Evolutionary conservation across 2,329 filamentous ascomycete species (phyloP).

Genomic region (Cercospora zeae-maydis): DNA sequence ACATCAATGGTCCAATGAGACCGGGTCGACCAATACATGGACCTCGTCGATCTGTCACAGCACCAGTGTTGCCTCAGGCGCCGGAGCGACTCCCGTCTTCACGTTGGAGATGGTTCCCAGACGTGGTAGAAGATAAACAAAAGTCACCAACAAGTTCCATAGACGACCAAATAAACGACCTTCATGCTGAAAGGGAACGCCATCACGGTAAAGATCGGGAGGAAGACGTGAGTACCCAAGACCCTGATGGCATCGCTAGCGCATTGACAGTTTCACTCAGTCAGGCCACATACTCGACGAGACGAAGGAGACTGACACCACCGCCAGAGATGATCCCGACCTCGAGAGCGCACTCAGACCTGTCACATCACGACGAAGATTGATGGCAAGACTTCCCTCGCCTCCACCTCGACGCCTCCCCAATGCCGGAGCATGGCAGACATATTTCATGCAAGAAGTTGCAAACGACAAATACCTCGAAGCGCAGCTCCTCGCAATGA

Average conservation of each 20-base stretch:
- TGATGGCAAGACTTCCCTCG: not conserved
- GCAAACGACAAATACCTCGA: conserved; percentile 27
- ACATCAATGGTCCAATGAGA: conserved; percentile 13
- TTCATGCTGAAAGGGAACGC: not conserved
- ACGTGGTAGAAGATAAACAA: conserved; percentile 6
- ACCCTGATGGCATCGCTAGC: not conserved
- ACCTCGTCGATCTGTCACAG: conserved; percentile 18
- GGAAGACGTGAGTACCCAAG: not conserved
- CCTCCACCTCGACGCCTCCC: conserved; percentile 11
- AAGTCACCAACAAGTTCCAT: not conserved
- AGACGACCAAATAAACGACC: conserved; percentile 17
- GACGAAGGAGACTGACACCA: not conserved
- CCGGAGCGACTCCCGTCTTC: conserved; percentile 3
- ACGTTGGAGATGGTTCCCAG: not conserved
- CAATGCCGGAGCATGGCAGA: conserved; percentile 20
- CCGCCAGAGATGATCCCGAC: not conserved
- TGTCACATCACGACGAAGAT: not conserved
- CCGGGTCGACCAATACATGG: conserved; percentile 34
- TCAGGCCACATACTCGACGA: not conserved
- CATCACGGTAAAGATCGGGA: not conserved
- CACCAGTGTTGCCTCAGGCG: conserved; percentile 21
- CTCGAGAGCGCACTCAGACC: not conserved
- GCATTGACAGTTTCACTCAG: not conserved
- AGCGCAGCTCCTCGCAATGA: conserved; percentile 31
- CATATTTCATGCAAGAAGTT: conserved; percentile 30